Evolutionary conservation across 345 rosid species (phyloP), one percentile per base, ranked within the genome.

Genomic region (Microthlaspi erraticum): DNA sequence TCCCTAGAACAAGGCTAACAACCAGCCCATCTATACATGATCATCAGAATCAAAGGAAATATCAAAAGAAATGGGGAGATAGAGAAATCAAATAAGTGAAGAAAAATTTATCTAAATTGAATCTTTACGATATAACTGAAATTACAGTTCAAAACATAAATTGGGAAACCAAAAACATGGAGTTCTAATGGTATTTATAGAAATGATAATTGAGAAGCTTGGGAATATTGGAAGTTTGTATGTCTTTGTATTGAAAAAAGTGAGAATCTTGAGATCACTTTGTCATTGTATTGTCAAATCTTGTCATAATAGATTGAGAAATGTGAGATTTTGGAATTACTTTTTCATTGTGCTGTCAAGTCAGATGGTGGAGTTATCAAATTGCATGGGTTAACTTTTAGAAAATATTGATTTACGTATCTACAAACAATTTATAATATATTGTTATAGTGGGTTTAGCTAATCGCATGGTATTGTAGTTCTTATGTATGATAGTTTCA

Each of bases 21-120:
- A 37, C n/a, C 48, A 59, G 48, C 63, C 63, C 33, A 58, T 38
- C 38, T 39, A 20, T 59, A 12, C 46, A 39, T 59, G 34, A 59
- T 38, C 20, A 59, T 58, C 33, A 11, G 12, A 38, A 14, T n/a
- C n/a, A n/a, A n/a, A n/a, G n/a, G 46, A 18, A 58, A 59, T 7
- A 20, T 39, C 34, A 59, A 39, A 39, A 59, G 19, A 59, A 12
- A 20, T 10, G 26, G 12, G 60, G 42, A 55, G 60, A 16, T 16
- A 55, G 29, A 16, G 23, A 16, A 11, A 18, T 38, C 20, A 29
- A 38, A 20, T 58, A 2, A 13, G 29, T 37, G 34, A 37, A 32
- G 34, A 32, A 5, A 31, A 17, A 38, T 18, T 58, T 58, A n/a
- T 56, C 42, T 9, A 38, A 58, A 38, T 10, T n/a, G 12, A 7